These are phyloP conservation scores for Plasmodium coatneyi DNA, from an alignment of 169 alveolate species.

Conservation along the genomic window DNA sequence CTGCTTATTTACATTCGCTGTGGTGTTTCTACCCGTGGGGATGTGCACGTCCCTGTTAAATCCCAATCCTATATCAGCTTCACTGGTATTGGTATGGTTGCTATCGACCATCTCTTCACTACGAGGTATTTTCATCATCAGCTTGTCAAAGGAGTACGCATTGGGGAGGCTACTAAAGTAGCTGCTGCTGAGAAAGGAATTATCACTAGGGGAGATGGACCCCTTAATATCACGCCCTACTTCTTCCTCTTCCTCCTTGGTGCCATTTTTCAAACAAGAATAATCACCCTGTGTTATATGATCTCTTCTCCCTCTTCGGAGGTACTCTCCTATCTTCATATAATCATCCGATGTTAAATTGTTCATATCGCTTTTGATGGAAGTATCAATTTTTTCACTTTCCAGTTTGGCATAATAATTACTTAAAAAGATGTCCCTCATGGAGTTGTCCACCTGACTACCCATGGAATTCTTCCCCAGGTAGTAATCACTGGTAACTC, in stretches of 20 bases:
- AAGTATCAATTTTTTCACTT: slow-evolving; percentile 21
- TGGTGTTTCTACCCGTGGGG: background rate
- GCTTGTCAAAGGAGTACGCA: slow-evolving; percentile 1
- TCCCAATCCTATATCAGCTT: background rate
- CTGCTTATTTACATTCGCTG: background rate
- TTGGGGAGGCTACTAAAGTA: background rate
- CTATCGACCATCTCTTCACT: background rate
- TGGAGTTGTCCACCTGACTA: background rate
- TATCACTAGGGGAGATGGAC: background rate
- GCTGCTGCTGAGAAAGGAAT: background rate
- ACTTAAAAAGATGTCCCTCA: background rate
- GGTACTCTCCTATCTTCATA: slow-evolving; percentile 11
- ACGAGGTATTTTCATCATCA: background rate
- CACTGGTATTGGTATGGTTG: background rate
- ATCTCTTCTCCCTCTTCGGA: background rate
- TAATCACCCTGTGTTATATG: background rate
- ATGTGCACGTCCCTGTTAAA: background rate
- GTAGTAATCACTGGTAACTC: background rate
- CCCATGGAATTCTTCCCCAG: background rate
- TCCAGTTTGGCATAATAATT: slow-evolving; percentile 14
- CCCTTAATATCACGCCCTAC: background rate
- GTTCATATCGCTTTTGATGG: background rate
- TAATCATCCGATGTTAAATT: slow-evolving; percentile 21
- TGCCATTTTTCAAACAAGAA: background rate
- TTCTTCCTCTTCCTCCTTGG: background rate